These are phyloP conservation scores for Leccinum boreale DNA, from an alignment of 768 basidiomycete species.

Conservation along the genomic window DNA sequence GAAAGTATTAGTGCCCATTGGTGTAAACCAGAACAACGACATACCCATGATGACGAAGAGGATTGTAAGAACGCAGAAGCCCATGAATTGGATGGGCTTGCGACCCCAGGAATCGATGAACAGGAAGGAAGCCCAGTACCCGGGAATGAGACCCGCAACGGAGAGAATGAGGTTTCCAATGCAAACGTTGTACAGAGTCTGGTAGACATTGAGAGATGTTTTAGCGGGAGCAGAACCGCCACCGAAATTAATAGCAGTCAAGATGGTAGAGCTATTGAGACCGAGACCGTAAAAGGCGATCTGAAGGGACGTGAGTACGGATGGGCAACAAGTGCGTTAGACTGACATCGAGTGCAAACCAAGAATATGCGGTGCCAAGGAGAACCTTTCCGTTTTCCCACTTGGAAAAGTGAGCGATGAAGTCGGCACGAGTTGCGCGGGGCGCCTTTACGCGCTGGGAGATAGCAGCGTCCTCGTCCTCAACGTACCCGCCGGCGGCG, in stretches of 20 bases:
- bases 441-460: slow-evolving; percentile 62
- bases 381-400: slow-evolving; percentile 81
- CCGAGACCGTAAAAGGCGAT: slow-evolving; percentile 89
- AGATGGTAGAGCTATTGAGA: slow-evolving; percentile 76
- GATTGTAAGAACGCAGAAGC: slow-evolving; percentile 63
- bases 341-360: slow-evolving; percentile 84
- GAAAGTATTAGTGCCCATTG: slow-evolving; percentile 4
- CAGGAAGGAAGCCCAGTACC: slow-evolving; percentile 57
- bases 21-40: slow-evolving; percentile 11
- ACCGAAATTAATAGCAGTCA: slow-evolving; percentile 68
- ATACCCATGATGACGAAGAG: slow-evolving; percentile 70
- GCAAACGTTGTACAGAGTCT: slow-evolving; percentile 59
- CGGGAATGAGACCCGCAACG: slow-evolving; percentile 77
- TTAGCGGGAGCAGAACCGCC: slow-evolving; percentile 26
- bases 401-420: slow-evolving; percentile 60
- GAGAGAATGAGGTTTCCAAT: slow-evolving; percentile 77
- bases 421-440: slow-evolving; percentile 66
- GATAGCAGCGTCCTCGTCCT: slow-evolving; percentile 50
- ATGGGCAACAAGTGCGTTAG: background rate
- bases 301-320: slow-evolving; percentile 32
- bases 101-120: slow-evolving; percentile 79
- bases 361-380: slow-evolving; percentile 74
- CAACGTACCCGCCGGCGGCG: slow-evolving; percentile 41
- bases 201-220: slow-evolving; percentile 44
- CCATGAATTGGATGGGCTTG: slow-evolving; percentile 79